Conservation (phyloP, 139 green algal genomes). For the Tetradesmus lagerheimii region DNA sequence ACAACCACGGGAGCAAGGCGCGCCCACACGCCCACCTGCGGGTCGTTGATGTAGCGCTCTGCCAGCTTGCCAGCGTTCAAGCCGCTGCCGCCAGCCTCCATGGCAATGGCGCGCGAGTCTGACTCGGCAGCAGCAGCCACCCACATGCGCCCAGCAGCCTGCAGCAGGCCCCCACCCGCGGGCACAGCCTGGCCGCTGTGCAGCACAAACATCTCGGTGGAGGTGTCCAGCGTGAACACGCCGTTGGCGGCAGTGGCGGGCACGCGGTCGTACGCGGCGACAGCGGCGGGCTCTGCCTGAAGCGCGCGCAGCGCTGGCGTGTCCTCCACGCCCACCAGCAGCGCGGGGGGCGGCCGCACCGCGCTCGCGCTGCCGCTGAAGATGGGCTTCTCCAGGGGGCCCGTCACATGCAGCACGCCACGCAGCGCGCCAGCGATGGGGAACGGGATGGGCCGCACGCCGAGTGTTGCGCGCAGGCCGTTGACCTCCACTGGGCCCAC, state of each 20-base stretch:
- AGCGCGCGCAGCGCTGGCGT: constrained; percentile 47
- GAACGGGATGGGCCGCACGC: constrained; percentile 81
- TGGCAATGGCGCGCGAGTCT: constrained; percentile 83
- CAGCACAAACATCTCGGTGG: constrained; percentile 80
- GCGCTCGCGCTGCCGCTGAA: constrained; percentile 78
- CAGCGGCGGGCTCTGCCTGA: constrained; percentile 60
- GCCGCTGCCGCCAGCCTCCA: constrained; percentile 74
- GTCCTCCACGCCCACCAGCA: constrained; percentile 52
- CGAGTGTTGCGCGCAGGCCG: constrained; percentile 87
- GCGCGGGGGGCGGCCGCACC: constrained; percentile 38
- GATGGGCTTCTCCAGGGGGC: constrained; percentile 92
- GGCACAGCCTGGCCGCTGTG: constrained; percentile 79
- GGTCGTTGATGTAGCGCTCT: constrained; percentile 74
- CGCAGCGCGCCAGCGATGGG: constrained; percentile 81
- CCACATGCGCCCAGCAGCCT: constrained; percentile 84
- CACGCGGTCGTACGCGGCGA: constrained; percentile 90
- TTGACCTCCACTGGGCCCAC: constrained; percentile 89
- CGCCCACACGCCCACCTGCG: constrained; percentile 46
- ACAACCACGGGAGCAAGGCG: too few species aligned
- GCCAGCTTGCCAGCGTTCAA: constrained; percentile 80
- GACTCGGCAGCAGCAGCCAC: constrained; percentile 81
- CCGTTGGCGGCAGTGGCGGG: constrained; percentile 54
- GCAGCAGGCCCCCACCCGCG: constrained; percentile 84
- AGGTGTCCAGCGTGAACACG: constrained; percentile 92
- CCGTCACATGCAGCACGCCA: constrained; percentile 89